These are phyloP conservation scores for Diplogelasinospora grovesii DNA, from an alignment of 495 filamentous ascomycete genomes.

Conservation along the genomic window DNA sequence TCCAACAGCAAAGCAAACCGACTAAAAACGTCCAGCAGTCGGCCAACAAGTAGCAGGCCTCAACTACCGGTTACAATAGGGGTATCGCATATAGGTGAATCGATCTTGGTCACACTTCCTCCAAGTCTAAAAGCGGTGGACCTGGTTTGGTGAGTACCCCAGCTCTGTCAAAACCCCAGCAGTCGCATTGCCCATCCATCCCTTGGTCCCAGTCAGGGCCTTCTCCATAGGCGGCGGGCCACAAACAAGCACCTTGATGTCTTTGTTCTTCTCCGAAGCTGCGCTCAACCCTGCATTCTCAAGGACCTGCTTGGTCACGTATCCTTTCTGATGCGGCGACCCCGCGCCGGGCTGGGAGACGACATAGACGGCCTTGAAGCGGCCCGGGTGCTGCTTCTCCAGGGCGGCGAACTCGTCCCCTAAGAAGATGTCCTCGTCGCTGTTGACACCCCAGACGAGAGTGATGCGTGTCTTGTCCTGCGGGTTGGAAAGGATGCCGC, in stretches of 20 bases:
- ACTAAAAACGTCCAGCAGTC: too few relatives aligned
- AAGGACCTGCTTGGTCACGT: conserved; percentile 51
- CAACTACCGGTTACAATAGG: too few relatives aligned
- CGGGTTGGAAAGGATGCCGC: conserved; percentile 56
- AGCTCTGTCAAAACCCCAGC: conserved; percentile 43
- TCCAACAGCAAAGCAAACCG: too few relatives aligned
- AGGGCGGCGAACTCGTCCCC: conserved; percentile 47
- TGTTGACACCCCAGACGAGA: conserved; percentile 60
- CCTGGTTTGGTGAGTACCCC: conserved; percentile 49
- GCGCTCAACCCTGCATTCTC: conserved; percentile 38
- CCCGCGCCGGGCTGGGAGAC: conserved; percentile 42
- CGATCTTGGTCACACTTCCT: too few relatives aligned
- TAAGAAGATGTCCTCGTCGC: conserved; percentile 55
- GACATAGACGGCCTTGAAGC: conserved; percentile 55
- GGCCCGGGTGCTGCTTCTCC: conserved; percentile 45
- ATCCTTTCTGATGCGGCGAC: conserved; percentile 44
- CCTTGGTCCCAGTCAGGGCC: conserved; percentile 42
- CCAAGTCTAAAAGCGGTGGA: conserved; percentile 54
- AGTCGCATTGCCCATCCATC: conserved; percentile 10
- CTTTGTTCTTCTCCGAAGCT: conserved; percentile 22
- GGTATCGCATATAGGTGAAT: too few relatives aligned
- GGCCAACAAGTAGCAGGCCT: too few relatives aligned
- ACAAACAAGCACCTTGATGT: conserved; percentile 59
- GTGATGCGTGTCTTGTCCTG: conserved; percentile 55
- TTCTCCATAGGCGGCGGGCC: conserved; percentile 59